These are phyloP conservation scores for Cladophialophora carrionii DNA, from an alignment of 2,329 filamentous ascomycete genomes.

Conservation along the genomic window DNA sequence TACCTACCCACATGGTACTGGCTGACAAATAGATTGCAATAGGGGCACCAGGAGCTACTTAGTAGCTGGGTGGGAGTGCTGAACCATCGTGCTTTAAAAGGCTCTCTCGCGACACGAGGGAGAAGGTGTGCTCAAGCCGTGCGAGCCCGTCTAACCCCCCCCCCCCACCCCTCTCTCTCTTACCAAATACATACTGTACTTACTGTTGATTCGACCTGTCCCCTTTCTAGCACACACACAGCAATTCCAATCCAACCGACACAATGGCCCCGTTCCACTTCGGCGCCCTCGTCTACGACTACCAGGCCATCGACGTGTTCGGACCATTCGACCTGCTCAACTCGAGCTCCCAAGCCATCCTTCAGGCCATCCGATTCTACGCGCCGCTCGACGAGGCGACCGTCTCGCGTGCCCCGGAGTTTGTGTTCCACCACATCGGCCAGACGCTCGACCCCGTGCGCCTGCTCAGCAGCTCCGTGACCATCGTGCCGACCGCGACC, in stretches of 20 bases:
- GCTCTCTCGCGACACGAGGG: not conserved
- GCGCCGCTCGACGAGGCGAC: slow-evolving; percentile 39
- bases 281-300: slow-evolving; percentile 24
- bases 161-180: no score
- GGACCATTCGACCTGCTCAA: slow-evolving; percentile 28
- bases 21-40: not conserved
- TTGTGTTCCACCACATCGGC: slow-evolving; percentile 28
- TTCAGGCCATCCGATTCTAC: slow-evolving; percentile 26
- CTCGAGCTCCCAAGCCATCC: slow-evolving; percentile 29
- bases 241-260: slow-evolving; percentile 16
- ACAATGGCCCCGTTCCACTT: slow-evolving; percentile 23
- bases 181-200: no score
- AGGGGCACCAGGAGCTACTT: no score
- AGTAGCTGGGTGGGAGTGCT: no score
- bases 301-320: slow-evolving; percentile 24
- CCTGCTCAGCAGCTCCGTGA: slow-evolving; percentile 17
- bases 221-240: no score
- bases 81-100: not conserved
- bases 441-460: slow-evolving; percentile 16
- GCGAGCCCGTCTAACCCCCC: not conserved
- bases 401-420: slow-evolving; percentile 37
- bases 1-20: no score
- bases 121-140: not conserved
- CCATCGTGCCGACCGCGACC: slow-evolving; percentile 24
- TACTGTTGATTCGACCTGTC: no score